phyloP scores from a whole-genome alignment of 208 protist genomes.

The Wallacemonas rigidus region DNA sequence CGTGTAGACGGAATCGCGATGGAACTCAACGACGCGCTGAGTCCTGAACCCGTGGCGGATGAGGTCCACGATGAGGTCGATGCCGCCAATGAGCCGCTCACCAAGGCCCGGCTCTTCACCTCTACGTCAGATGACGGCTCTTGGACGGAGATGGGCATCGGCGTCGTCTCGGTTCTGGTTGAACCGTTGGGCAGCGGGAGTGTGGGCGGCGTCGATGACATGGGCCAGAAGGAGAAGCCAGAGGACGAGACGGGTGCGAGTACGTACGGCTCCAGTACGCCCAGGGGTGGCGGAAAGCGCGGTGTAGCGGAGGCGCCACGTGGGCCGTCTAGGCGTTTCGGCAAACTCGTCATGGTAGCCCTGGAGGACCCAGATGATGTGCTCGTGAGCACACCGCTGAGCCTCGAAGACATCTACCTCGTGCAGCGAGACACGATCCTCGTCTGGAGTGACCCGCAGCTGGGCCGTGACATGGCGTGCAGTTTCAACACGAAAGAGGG shows the following conservation, averaged over 20 bases:
- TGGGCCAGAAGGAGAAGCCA: constrained; percentile 14
- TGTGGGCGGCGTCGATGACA: constrained; percentile 11
- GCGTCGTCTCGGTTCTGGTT: constrained; percentile 41
- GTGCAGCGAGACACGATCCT: constrained; percentile 74
- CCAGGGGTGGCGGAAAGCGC: constrained; percentile 19
- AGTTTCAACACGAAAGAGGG: constrained; percentile 74
- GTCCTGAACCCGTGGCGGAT: constrained; percentile 13
- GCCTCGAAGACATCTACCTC: constrained; percentile 61
- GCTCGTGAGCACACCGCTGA: constrained; percentile 65
- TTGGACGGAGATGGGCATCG: constrained; percentile 74
- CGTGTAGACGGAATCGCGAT: no score
- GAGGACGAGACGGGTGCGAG: neutral
- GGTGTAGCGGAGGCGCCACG: constrained; percentile 21
- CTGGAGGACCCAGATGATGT: constrained; percentile 59
- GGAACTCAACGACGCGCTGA: neutral
- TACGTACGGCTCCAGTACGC: neutral
- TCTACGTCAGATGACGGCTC: constrained; percentile 37
- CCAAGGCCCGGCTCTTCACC: constrained; percentile 82
- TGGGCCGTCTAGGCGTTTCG: constrained; percentile 13
- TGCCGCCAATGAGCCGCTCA: constrained; percentile 33
- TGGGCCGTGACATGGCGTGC: constrained; percentile 68
- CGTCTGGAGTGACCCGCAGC: constrained; percentile 65
- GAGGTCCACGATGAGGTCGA: constrained; percentile 8
- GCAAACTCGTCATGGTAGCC: constrained; percentile 51
- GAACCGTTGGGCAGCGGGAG: neutral